Base-by-base conservation (phyloP, 2,329 filamentous ascomycete species). In the Penicillium freii region DNA sequence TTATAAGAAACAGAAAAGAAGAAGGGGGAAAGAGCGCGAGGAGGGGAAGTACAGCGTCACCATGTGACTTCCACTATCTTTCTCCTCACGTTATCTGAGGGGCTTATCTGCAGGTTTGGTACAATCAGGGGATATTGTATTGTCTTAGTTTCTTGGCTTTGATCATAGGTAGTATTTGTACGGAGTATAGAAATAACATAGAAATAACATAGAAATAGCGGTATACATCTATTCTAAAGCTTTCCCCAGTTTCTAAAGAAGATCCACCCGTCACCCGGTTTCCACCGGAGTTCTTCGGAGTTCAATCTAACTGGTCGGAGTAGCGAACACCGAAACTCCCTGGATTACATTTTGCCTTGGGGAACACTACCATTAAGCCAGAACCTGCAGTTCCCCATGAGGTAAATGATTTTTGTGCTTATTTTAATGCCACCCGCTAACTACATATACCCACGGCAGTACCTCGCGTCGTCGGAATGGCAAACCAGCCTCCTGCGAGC, bases 401-500 rank as follows among this genome's bases (percentile, higher is more conserved):
- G 49, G 54, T 56, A 23, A 43, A 1, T 13, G 4, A 43, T 47
- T 21, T 33, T 27, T 0, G 10, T 27, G 17, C 19, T 4, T 1
- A 17, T 33, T 34, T 36, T 3, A 45, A 49, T 42, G 11, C 17
- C 34, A 6, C 11, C 45, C 15, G 38, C 55, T 57, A 36, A 62
- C 19, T 15, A 25, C 8, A 11, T 47, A 15, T n/a, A 36, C 13
- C 10, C 17, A 29, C 9, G 29, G n/a, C 33, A 61, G 38, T 52
- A 65, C 51, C 33, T 62, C 64, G 15, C 66, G 66, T 19, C 67
- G 68, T 45, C 65, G 66, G 6, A 73, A 72, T 57, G 69, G 70
- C 10, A 70, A 70, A 39, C 63, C 59, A 21, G 66, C 70, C 15
- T 72, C 70, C 21, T 72, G 69, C 45, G 71, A 72, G 63, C 70